Evolutionary conservation across 371 early-diverging fungal genomes (phyloP), one percentile per base, ranked within the genome.

Genomic region (Lichtheimia corymbifera): DNA sequence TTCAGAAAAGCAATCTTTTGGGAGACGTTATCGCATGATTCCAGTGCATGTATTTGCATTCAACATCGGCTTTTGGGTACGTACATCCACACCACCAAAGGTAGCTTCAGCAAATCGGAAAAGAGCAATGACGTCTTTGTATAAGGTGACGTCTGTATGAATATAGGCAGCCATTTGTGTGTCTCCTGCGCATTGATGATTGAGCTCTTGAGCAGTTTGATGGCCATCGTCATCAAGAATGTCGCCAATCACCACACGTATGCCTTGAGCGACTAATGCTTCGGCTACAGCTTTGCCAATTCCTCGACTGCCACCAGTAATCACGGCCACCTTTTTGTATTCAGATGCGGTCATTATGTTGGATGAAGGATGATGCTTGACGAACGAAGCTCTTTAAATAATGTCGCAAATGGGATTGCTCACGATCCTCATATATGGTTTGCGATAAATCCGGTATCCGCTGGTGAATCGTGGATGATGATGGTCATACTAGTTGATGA

Each of bases 261-360:
- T 85, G 18, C 88, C 86, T 41, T 71, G 64, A 20, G 65, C 61
- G 45, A 74, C 72, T 4, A 87, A 72, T 11, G 77, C 61, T 58
- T 67, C 63, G n/a, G 81, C 76, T 14, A 86, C 71, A 3, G 80
- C 77, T 58, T 72, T 78, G 55, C 90, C 90, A 58, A 87, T 83
- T 5, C 90, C 90, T 1, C 74, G 75, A 15, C 83, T 64, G 0
- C 67, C 85, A 22, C 88, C 88, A 4, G 91, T 90, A 51, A 90
- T 78, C 51, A 90, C 72, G 0, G 84, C 88, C 2, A 88, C 85
- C 61, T 88, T 89, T 22, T 22, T 1, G 22, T 22, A 1, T 22
- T 22, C 22, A 22, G 22, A 22, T 22, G 22, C 22, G 22, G 22
- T 22, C 22, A 22, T 22, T 22, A 22, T 22, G 22, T 22, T 22